A percentile compares a stretch with the other conserved stretches of the same genome.
phyloP scores from a whole-genome alignment of 2,329 filamentous ascomycete species.

The Phialophora macrospora region DNA sequence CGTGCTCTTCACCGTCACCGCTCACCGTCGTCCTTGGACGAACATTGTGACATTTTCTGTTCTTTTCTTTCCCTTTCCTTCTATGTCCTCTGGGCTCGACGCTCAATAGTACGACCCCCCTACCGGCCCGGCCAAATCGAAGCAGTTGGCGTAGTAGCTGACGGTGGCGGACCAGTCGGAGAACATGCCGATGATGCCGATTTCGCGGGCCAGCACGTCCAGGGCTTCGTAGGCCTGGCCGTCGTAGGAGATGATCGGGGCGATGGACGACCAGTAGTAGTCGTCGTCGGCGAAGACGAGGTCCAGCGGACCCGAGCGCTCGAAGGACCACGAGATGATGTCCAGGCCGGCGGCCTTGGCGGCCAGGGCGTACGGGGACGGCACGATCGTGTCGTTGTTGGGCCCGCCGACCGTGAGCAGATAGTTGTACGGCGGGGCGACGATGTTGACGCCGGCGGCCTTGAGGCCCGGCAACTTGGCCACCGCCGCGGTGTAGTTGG shows the following conservation, averaged over 20 bases:
- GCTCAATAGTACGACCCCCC: slow-evolving; percentile 11
- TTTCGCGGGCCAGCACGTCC: slow-evolving; percentile 65
- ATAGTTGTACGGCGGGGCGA: slow-evolving; percentile 68
- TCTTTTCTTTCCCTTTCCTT: background rate
- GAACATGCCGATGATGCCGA: slow-evolving; percentile 67
- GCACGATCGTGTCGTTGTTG: slow-evolving; percentile 59
- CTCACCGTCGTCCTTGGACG: background rate
- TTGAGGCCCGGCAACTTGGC: slow-evolving; percentile 62
- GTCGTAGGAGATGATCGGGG: slow-evolving; percentile 63
- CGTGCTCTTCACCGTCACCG: background rate
- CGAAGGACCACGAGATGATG: slow-evolving; percentile 71
- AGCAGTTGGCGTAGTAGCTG: slow-evolving; percentile 75
- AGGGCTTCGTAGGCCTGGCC: slow-evolving; percentile 71
- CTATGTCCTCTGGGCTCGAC: background rate
- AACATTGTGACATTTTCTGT: background rate
- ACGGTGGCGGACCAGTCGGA: slow-evolving; percentile 72
- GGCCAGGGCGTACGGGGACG: slow-evolving; percentile 65
- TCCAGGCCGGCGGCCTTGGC: slow-evolving; percentile 67
- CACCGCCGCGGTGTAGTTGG: slow-evolving; percentile 60
- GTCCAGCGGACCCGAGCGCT: slow-evolving; percentile 66
- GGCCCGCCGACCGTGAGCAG: slow-evolving; percentile 59
- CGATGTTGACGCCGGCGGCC: slow-evolving; percentile 63
- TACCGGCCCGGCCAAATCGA: slow-evolving; percentile 48
- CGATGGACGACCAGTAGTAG: slow-evolving; percentile 57
- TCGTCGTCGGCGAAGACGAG: slow-evolving; percentile 57